Percentiles rank a stretch among this genome's conserved stretches.
Conservation (phyloP, 2,329 filamentous ascomycete genomes). For the Microsporum ferrugineum region DNA sequence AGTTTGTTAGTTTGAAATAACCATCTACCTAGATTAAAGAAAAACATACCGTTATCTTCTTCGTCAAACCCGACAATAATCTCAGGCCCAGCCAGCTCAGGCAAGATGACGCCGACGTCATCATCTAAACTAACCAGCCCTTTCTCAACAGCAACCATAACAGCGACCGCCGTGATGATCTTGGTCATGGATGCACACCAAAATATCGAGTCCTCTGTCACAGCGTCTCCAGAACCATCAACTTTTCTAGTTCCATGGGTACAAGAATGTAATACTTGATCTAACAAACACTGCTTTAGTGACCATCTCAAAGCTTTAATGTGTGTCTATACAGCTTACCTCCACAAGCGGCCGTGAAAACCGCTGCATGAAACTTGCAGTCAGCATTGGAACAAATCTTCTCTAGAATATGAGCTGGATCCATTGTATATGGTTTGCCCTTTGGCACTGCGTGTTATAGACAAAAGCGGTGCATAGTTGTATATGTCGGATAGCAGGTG, state of each 20-base stretch:
- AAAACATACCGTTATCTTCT: neutral
- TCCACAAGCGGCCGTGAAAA: neutral
- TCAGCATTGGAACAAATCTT: neutral
- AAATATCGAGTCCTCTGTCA: constrained; percentile 10
- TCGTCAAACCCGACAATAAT: constrained; percentile 7
- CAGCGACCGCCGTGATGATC: constrained; percentile 9
- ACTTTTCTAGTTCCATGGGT: neutral
- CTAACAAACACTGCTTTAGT: neutral
- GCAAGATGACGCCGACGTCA: constrained; percentile 8
- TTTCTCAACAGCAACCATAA: constrained; percentile 10
- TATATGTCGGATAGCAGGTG: neutral
- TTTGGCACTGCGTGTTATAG: neutral
- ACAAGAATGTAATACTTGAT: neutral
- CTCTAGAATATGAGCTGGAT: neutral
- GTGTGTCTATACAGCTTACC: neutral
- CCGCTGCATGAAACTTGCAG: neutral
- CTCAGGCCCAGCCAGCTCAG: constrained; percentile 6
- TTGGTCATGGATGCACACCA: constrained; percentile 17
- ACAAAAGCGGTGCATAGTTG: neutral
- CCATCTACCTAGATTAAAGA: neutral
- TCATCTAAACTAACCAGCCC: constrained; percentile 11
- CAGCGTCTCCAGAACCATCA: neutral
- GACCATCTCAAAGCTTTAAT: neutral
- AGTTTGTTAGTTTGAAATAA: neutral
- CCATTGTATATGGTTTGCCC: neutral